Base-by-base conservation (phyloP, 345 rosid genomes). In the Eucalyptus sideroxylon region DNA sequence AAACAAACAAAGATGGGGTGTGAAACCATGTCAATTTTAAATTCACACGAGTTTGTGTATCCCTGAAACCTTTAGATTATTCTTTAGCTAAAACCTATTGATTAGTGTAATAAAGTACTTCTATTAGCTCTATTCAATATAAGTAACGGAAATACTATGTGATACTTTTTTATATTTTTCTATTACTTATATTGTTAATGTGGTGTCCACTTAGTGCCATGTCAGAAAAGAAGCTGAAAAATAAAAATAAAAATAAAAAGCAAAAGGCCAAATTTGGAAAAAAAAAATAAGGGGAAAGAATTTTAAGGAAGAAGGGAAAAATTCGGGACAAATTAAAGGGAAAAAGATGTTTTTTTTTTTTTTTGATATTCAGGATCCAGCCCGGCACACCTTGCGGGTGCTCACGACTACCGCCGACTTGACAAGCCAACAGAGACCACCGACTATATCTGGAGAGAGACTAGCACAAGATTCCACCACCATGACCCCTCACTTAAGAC, bases 321-420 rank as follows among this genome's bases (percentile, higher is more conserved):
- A 0, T 17, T 17, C 9, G 2, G 4, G 23, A 51, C 9, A 30
- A 62, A 12, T 62, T 6, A 6, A 30, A 59, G 14, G 30, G 5
- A 30, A 65, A 62, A 62, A 14, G 2, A 6, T n/a, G 1, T 49
- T 42, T 42, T 42, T 42, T 42, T 6, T 42, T 42, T 42, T 42
- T 42, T 42, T 42, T 42, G 4, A 7, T 44, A 44, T 44, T 49
- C 0, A 12, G 1, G 50, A 49, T 49, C 6, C 2, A 0, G 5
- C 15, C 1, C 0, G 6, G 6, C 5, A 12, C 2, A 49, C 50
- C 5, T 49, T 49, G 2, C 1, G 1, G 50, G 16, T 49, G 2
- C 50, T 1, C 50, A 49, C 1, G 6, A 0, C 16, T 49, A 2
- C 50, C 1, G 1, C 50, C 0, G 1, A 2, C 50, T 0, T 0